Evolutionary conservation across 2,329 filamentous ascomycete species (phyloP), one percentile per base, ranked within the genome.

Genomic region (Cytospora mali): DNA sequence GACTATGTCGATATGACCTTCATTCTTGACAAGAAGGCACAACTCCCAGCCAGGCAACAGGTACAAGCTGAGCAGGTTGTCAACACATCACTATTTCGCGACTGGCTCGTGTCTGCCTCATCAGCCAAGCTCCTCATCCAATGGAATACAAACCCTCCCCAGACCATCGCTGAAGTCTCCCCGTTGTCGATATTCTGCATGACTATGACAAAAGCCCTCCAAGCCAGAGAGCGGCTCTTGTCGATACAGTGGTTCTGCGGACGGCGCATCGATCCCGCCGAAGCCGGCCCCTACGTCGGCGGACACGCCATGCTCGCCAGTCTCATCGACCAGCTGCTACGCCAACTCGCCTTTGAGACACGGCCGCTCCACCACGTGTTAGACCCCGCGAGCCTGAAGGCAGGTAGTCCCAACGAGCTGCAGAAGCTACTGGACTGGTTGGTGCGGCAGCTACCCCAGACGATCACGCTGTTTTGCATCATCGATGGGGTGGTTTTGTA

Each of bases 401-500:
- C 7, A 9, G 29, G 56, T 2, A 33, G 53, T 16, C 7, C 39
- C n/a, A 23, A 21, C 4, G 56, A 31, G 49, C 49, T 42, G 29
- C 42, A 33, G 23, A 39, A 18, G 14, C 23, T 59, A 49, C 51
- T 59, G n/a, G 56, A 42, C 23, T 28, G n/a, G 21, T 23, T 59
- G 11, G 48, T 59, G 7, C 23, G 29, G 21, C 21, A 42, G 21
- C 25, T 59, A 3, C 56, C 56, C 21, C 18, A 18, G 1, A 3
- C 35, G 11, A 21, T 53, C 4, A 35, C 51, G 2, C 7, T 59
- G 2, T 39, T 51, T 23, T 59, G 48, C 13, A 16, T 59, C 2
- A 18, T 59, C 7, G 56, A 59, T 5, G 56, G 56, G 16, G 51
- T 59, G 13, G 13, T 59, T 6, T 52, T 52, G 18, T 59, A 52